Evolutionary conservation across 1,284 basidiomycete genomes (phyloP), one percentile per base, ranked within the genome.

Genomic region (Ceratobasidium theobromae): DNA sequence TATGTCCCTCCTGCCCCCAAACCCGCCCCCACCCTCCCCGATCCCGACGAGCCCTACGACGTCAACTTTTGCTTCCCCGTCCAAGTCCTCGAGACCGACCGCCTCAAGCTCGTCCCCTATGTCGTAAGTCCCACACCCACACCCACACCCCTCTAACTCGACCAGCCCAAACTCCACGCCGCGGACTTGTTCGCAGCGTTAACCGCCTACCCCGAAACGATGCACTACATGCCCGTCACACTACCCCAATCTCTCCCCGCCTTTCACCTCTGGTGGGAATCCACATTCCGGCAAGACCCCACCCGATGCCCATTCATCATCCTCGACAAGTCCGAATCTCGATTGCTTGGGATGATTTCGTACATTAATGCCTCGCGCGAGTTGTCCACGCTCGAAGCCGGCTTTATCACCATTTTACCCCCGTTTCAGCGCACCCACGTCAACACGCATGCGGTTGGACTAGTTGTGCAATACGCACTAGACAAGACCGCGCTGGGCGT

Each of bases 391-490:
- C 11, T 65, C 21, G 72, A 74, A 54, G 68, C 73, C 35, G 72
- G 72, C 0, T 72, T 72, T 41, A 57, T 74, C 4, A 65, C 72
- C 52, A 69, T 74, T 46, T 53, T 72, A 0, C 67, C 71, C 9
- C 67, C 64, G 18, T 89, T 85, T 73, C 87, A 88, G 67, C 78
- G 84, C 33, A 87, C 84, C 1, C 84, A 88, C 70, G 81, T 91
- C 54, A 78, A 81, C 3, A 79, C 84, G 4, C 85, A 88, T 71
- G 82, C 86, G 0, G 77, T 84, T 30, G 84, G 84, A 0, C 74
- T 89, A 8, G 73, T 90, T 18, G 73, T 89, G 57, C 79, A 79
- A 23, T 86, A 84, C 70, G 68, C 72, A 4, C 77, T 89, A 0
- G 75, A 76, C 8, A 68, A 68, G 16, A 71, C 69, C 1, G 83